Evolutionary conservation across 164 flowering plant genomes (phyloP).

Genomic region (Pachysandra terminalis): DNA sequence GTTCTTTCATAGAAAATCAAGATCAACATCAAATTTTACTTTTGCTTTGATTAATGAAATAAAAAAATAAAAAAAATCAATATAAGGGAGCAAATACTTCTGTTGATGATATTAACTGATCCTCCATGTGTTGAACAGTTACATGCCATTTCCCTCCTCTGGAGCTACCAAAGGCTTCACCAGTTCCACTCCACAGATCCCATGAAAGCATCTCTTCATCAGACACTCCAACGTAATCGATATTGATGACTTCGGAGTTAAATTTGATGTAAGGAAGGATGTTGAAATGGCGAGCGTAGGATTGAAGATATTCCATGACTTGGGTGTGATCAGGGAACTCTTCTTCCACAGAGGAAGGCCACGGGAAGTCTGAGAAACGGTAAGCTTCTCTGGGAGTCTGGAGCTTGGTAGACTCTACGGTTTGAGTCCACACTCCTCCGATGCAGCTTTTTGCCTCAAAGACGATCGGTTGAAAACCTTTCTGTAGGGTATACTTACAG

Average conservation of each 20-base stretch:
- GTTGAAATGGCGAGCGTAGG: constrained; percentile 26
- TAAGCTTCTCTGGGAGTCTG: constrained; percentile 34
- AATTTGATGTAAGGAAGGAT: constrained; percentile 20
- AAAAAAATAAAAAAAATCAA: too few relatives aligned
- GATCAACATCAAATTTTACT: neutral
- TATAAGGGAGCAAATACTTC: too few relatives aligned
- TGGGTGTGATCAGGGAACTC: constrained; percentile 29
- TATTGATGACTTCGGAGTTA: constrained; percentile 16
- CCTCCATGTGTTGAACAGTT: constrained; percentile 11
- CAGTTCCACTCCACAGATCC: constrained; percentile 26
- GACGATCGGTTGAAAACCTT: constrained; percentile 36
- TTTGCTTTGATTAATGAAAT: neutral
- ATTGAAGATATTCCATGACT: constrained; percentile 32
- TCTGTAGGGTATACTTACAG: constrained; percentile 39
- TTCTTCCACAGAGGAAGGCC: constrained; percentile 33
- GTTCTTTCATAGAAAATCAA: too few relatives aligned
- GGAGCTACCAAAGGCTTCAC: constrained; percentile 17
- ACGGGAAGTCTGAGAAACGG: constrained; percentile 50
- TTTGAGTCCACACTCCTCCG: constrained; percentile 23
- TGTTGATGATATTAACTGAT: constrained; percentile 6
- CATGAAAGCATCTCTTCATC: constrained; percentile 20
- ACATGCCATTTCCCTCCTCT: constrained; percentile 22
- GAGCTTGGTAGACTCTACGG: constrained; percentile 36
- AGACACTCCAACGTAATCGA: constrained; percentile 17
- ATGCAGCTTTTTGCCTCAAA: constrained; percentile 5